phyloP scores from a whole-genome alignment of 805 yeast species.

The Yarrowia keelungensis region DNA sequence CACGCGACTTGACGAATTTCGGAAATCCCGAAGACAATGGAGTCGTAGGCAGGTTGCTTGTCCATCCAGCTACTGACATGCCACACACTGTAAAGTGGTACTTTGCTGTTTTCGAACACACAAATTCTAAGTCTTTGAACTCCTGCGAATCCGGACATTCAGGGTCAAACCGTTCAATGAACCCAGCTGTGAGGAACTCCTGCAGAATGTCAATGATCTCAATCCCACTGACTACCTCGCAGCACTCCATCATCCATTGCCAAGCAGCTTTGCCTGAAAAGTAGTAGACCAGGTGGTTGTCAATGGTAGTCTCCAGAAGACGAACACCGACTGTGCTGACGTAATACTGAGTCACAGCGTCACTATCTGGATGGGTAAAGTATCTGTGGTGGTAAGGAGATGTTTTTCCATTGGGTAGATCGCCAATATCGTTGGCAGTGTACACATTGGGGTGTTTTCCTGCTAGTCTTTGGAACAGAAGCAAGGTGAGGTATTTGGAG shows the following conservation, averaged over 20 bases:
- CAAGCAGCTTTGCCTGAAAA: conserved; percentile 77
- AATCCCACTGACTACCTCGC: conserved; percentile 62
- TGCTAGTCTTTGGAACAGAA: conserved; percentile 67
- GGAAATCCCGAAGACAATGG: conserved; percentile 3
- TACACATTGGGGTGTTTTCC: conserved; percentile 76
- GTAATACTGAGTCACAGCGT: conserved; percentile 80
- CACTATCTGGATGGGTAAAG: conserved; percentile 89
- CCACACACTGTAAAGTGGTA: conserved; percentile 33
- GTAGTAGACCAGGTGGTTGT: conserved; percentile 49
- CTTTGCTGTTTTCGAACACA: conserved; percentile 24
- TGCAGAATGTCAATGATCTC: conserved; percentile 43
- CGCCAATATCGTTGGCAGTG: conserved; percentile 63
- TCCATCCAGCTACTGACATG: conserved; percentile 36
- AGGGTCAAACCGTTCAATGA: conserved; percentile 40
- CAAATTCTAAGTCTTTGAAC: neutral
- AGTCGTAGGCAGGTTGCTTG: neutral
- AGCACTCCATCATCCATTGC: conserved; percentile 92
- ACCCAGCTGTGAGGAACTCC: conserved; percentile 49
- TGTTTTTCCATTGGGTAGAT: conserved; percentile 45
- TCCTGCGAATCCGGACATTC: neutral
- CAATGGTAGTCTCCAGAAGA: conserved; percentile 55
- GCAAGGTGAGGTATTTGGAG: conserved; percentile 67
- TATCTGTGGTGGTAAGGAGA: conserved; percentile 74
- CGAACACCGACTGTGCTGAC: conserved; percentile 71
- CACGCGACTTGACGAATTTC: conserved; percentile 14